Evolutionary conservation across 306 rosid genomes (phyloP), one percentile per base, ranked within the genome.

Genomic region (Heteromeles arbutifolia): DNA sequence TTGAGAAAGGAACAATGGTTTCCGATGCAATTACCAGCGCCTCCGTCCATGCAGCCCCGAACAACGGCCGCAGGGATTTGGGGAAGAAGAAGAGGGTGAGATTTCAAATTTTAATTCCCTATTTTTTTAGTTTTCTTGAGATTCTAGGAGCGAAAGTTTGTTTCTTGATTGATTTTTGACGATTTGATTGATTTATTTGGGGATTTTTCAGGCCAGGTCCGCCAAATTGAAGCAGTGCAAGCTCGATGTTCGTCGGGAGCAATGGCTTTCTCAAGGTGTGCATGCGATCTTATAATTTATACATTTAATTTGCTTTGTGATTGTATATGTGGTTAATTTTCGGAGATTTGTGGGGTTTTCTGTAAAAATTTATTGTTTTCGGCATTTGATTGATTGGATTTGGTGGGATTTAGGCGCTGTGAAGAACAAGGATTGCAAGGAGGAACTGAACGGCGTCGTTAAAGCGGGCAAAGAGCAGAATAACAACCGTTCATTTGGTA

Each of bases 191-290:
- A 13, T 48, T 56, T 34, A 25, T 37, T 39, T 32, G 53, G 69
- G 61, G 45, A 32, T n/a, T 24, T 15, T 84, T 80, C 88, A 95
- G 99, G 92, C 88, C 32, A 89, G 93, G 91, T 84, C 95, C 6
- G 97, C 99, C 5, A 95, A 95, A 95, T 87, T 95, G 95, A 95
- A 95, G 89, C 98, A 92, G 85, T 83, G 92, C 74, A 95, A 95
- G 87, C 92, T 92, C 74, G 98, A 95, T 69, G 98, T 90, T 58
- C 99, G 99, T 76, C 97, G 99, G 25, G 99, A 95, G 78, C 99
- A 95, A 83, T 95, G 98, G 99, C 85, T 95, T 45, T 86, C 96
- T 39, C 97, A 90, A 85, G 93, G 99, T 95, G 82, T 11, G 83
- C n/a, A 73, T 6, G 48, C 67, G 61, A 77, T 76, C 80, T 83